These are phyloP conservation scores for Torulaspora pretoriensis DNA, from an alignment of 1,139 yeast species.

Conservation along the genomic window DNA sequence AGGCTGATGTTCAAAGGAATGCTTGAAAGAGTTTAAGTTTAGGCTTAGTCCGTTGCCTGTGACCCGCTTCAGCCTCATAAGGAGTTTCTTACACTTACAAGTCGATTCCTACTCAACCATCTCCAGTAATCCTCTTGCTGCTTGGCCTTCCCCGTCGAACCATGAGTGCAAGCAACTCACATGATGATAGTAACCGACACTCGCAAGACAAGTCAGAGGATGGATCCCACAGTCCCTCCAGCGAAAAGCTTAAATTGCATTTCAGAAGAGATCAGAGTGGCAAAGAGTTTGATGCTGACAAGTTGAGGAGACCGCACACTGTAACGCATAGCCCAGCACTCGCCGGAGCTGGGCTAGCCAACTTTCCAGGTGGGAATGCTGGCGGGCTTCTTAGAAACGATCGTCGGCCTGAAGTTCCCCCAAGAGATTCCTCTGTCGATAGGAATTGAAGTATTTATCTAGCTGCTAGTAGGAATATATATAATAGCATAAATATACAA, in stretches of 20 bases:
- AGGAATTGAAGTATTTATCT: neutral
- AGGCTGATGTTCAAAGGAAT: too few relatives aligned
- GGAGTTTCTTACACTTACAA: neutral
- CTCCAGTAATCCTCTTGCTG: neutral
- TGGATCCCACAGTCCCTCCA: neutral
- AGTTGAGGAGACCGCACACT: constrained; percentile 27
- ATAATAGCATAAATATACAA: neutral
- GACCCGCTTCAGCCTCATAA: neutral
- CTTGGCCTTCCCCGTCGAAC: neutral
- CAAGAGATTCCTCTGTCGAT: neutral
- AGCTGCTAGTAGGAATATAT: neutral
- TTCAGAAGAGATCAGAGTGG: constrained; percentile 23
- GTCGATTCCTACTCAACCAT: neutral
- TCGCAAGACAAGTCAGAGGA: neutral
- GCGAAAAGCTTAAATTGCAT: constrained; percentile 12
- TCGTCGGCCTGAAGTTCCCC: constrained; percentile 6
- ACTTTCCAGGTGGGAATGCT: constrained; percentile 8
- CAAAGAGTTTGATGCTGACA: constrained; percentile 19
- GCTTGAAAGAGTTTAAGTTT: too few relatives aligned
- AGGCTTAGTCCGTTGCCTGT: neutral
- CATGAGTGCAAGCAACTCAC: neutral
- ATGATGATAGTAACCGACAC: neutral
- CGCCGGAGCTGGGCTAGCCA: constrained; percentile 28
- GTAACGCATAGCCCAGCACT: constrained; percentile 14
- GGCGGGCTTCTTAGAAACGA: constrained; percentile 20